A percentile compares a stretch with the other conserved stretches of the same genome.
Conservation (phyloP, 768 basidiomycete species). For the Podaxis sp. region DNA sequence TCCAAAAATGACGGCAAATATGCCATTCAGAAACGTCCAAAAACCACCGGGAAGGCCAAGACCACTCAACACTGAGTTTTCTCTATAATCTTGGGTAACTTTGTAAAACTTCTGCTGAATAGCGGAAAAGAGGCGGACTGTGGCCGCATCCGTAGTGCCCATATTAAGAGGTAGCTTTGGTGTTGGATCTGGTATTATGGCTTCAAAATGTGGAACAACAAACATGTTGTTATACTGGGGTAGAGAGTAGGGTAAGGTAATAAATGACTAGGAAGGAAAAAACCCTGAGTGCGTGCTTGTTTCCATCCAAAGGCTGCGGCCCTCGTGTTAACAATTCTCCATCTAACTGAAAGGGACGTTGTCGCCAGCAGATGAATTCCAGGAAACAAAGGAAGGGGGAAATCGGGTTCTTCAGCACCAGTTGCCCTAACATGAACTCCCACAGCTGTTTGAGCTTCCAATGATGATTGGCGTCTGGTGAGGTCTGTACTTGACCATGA, state of each 20-base stretch:
- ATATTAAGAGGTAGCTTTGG: not conserved
- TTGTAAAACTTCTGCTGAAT: not conserved
- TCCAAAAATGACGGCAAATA: conserved; percentile 11
- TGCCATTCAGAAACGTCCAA: conserved; percentile 8
- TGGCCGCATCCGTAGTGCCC: not conserved
- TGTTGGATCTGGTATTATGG: not conserved
- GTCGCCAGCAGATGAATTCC: too few species aligned
- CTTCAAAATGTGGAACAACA: not conserved
- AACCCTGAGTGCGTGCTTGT: too few species aligned
- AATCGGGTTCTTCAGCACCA: too few species aligned
- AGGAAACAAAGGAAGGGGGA: too few species aligned
- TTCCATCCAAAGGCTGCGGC: too few species aligned
- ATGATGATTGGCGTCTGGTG: too few species aligned
- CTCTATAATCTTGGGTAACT: conserved; percentile 6
- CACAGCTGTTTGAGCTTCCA: too few species aligned
- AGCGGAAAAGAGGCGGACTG: not conserved
- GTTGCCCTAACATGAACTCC: too few species aligned
- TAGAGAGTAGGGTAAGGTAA: not conserved
- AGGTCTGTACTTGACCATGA: too few species aligned
- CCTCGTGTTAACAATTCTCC: too few species aligned
- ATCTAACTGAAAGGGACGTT: too few species aligned
- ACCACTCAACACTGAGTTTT: conserved; percentile 7
- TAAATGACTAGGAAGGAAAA: not conserved
- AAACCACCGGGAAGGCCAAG: conserved; percentile 9
- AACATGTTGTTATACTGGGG: not conserved